Percentiles rank a stretch among this genome's conserved stretches.
Evolutionary conservation across 108 stramenopile genomes (phyloP).

Genomic region (Cyclostephanos invisitatus): DNA sequence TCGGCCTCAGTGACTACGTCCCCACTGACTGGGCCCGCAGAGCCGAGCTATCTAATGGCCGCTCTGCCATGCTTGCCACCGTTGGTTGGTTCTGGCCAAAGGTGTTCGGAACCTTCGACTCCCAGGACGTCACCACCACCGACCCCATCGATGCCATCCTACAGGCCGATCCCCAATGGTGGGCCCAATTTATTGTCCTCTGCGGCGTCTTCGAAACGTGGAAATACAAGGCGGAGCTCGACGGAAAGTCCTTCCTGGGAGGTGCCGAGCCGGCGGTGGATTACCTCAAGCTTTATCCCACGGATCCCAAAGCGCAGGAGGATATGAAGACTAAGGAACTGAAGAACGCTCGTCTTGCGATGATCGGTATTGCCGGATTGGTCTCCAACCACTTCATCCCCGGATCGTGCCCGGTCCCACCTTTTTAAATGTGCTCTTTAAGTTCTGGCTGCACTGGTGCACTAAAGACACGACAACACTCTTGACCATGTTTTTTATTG

Average conservation of each 20-base stretch:
- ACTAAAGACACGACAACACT: neutral
- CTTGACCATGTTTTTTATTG: neutral
- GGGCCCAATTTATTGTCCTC: conserved; percentile 89
- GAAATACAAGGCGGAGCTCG: conserved; percentile 81
- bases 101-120: conserved; percentile 71
- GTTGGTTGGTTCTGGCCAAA: conserved; percentile 86
- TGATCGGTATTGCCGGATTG: conserved; percentile 90
- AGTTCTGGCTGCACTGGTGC: neutral
- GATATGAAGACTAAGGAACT: conserved; percentile 90
- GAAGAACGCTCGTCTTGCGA: conserved; percentile 92
- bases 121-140: conserved; percentile 75
- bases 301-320: conserved; percentile 54
- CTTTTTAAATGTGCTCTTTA: neutral
- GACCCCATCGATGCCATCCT: conserved; percentile 89
- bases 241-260: conserved; percentile 83
- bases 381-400: conserved; percentile 87
- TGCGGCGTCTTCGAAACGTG: conserved; percentile 85
- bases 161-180: conserved; percentile 90
- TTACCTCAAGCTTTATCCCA: conserved; percentile 77
- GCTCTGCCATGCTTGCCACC: conserved; percentile 87
- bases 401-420: conserved; percentile 78
- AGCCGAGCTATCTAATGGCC: conserved; percentile 90
- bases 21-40: conserved; percentile 81
- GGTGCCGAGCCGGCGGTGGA: conserved; percentile 84
- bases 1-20: conserved; percentile 78